phyloP scores from a whole-genome alignment of 148 eudicot genomes.

The Chenopodium album region DNA sequence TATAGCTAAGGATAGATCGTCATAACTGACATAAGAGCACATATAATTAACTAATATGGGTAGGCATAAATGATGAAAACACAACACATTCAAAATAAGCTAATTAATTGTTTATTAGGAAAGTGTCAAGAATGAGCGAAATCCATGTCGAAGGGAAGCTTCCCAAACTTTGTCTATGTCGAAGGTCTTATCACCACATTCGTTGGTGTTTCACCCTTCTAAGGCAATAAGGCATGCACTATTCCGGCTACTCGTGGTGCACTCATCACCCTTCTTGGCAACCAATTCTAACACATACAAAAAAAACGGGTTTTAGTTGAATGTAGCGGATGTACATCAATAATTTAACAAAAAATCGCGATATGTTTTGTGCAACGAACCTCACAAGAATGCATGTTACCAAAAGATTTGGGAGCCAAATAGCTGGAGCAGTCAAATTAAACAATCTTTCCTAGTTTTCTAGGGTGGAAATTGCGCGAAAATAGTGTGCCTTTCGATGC shows the following conservation, averaged over 20 bases:
- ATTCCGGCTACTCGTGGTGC: slow-evolving; percentile 59
- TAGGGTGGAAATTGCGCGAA: slow-evolving; percentile 59
- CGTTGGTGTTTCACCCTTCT: slow-evolving; percentile 62
- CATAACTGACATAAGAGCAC: no score
- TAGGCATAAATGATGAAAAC: no score
- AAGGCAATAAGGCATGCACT: slow-evolving; percentile 49
- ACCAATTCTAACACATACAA: slow-evolving; percentile 44
- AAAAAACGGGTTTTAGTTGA: no score
- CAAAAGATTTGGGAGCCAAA: slow-evolving; percentile 56
- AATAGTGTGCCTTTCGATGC: slow-evolving; percentile 64
- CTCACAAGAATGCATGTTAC: slow-evolving; percentile 78
- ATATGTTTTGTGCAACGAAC: slow-evolving; percentile 18
- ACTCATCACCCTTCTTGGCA: slow-evolving; percentile 64
- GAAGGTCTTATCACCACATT: slow-evolving; percentile 49
- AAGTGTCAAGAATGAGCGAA: slow-evolving; percentile 26
- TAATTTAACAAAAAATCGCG: no score
- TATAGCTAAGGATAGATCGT: no score
- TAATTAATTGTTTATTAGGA: no score
- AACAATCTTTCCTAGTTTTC: slow-evolving; percentile 50
- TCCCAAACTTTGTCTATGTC: slow-evolving; percentile 50
- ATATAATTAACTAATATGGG: no score
- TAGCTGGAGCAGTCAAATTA: slow-evolving; percentile 52
- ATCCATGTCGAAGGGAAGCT: slow-evolving; percentile 52
- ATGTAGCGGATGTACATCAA: no score
- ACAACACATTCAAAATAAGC: no score